Evolutionary conservation across 139 green algal genomes (phyloP), one percentile per base, ranked within the genome.

Genomic region (Volvox africanus): DNA sequence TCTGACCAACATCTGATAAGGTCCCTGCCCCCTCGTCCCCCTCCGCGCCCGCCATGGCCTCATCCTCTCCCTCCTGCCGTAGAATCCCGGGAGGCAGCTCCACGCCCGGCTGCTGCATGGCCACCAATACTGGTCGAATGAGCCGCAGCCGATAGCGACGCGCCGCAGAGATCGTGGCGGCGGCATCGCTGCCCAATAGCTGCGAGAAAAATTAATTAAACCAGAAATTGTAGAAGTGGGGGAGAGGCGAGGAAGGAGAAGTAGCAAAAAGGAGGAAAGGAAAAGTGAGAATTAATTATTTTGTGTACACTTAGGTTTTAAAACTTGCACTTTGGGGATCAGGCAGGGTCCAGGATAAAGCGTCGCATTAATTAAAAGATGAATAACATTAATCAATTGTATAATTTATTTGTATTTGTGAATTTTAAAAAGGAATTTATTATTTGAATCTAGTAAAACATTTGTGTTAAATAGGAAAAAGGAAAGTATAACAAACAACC

Each of bases 71-170:
- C 0, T 30, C 22, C 1, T 12, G 62, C 18, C 21, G 35, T 65
- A 80, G 32, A 22, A 88, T 11, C 3, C 17, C 36, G 12, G 16
- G 2, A 2, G 83, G 83, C 67, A 89, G 68, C 30, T 77, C 0
- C 14, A 50, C 83, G 22, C 22, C 86, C 0, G 55, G 22, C 32
- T 69, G 86, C 32, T 90, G 86, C 75, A 90, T 75, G 30, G 86
- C 86, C 73, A 96, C 88, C 1, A 95, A 82, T 9, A 95, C 79
- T 3, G 95, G 94, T 80, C 89, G 82, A 28, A 96, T 69, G 26
- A 92, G 91, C 21, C 94, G 91, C 89, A 99, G 95, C 21, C 98
- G 97, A 92, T 97, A 96, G 82, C 97, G 95, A 91, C 96, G 96
- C 32, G 97, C 97, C 14, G 98, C 94, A 11, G 93, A 93, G 20